Evolutionary conservation across 768 basidiomycete species (phyloP).

Genomic region (Omphalotus guepiniiformis): DNA sequence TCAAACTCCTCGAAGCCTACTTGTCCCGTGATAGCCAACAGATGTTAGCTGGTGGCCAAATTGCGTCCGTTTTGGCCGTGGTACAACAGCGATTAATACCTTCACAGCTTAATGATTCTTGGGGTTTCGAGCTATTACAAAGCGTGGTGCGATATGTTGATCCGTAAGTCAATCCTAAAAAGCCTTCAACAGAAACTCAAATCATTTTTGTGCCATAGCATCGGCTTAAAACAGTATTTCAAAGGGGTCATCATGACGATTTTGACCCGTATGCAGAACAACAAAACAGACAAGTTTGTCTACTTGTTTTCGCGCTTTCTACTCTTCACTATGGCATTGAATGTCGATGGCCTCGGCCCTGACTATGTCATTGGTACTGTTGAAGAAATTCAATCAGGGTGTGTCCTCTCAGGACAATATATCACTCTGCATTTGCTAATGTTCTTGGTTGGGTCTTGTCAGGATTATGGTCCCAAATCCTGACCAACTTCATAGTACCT

Average conservation of each 20-base stretch:
- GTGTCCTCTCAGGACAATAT: constrained; percentile 23
- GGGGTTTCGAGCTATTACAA: constrained; percentile 88
- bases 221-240: constrained; percentile 66
- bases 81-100: constrained; percentile 88
- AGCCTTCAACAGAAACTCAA: background rate
- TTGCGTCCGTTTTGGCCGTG: constrained; percentile 78
- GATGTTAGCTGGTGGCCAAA: constrained; percentile 69
- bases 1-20: constrained; percentile 83
- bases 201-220: constrained; percentile 31
- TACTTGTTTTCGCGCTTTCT: constrained; percentile 81
- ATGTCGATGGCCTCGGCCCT: constrained; percentile 68
- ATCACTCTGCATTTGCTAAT: background rate
- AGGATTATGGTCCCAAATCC: constrained; percentile 74
- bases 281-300: constrained; percentile 85
- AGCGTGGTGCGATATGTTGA: constrained; percentile 69
- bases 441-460: constrained; percentile 2
- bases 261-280: constrained; percentile 75
- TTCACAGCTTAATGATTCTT: constrained; percentile 81
- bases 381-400: constrained; percentile 86
- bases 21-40: constrained; percentile 62
- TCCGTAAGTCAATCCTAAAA: constrained; percentile 63
- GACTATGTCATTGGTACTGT: constrained; percentile 75
- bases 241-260: constrained; percentile 72
- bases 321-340: constrained; percentile 69
- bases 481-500: constrained; percentile 72